Evolutionary conservation across 2,329 filamentous ascomycete species (phyloP).

Genomic region (Daldinia eschscholtzii): DNA sequence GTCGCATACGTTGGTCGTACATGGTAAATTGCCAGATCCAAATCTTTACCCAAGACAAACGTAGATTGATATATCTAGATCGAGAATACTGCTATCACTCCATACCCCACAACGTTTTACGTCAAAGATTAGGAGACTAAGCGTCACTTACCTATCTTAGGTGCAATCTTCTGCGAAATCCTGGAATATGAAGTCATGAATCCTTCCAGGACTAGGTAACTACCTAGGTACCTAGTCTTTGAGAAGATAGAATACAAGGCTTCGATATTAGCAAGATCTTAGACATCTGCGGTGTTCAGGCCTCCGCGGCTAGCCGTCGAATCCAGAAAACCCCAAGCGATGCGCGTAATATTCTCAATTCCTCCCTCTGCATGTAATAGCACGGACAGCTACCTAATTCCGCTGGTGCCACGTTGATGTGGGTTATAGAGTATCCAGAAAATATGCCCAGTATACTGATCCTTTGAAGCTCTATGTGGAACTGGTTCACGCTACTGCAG

Average conservation of each 20-base stretch:
- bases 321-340: neutral
- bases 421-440: neutral
- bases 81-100: too few relatives aligned
- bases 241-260: too few relatives aligned
- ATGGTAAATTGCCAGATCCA: neutral
- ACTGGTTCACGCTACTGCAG: neutral
- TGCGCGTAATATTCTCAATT: neutral
- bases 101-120: neutral
- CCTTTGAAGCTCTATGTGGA: neutral
- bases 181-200: neutral
- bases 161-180: neutral
- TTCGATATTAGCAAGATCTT: too few relatives aligned
- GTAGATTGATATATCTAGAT: too few relatives aligned
- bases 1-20: neutral
- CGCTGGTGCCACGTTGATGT: slow-evolving; percentile 1
- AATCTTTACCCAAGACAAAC: neutral
- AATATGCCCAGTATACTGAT: too few relatives aligned
- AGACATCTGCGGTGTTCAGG: neutral
- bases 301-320: neutral
- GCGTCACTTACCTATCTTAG: neutral
- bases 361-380: neutral
- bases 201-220: neutral
- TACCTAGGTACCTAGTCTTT: neutral
- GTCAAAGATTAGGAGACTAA: neutral
- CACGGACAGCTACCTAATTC: neutral